phyloP scores from a whole-genome alignment of 768 basidiomycete species.

The Russula brevipes region DNA sequence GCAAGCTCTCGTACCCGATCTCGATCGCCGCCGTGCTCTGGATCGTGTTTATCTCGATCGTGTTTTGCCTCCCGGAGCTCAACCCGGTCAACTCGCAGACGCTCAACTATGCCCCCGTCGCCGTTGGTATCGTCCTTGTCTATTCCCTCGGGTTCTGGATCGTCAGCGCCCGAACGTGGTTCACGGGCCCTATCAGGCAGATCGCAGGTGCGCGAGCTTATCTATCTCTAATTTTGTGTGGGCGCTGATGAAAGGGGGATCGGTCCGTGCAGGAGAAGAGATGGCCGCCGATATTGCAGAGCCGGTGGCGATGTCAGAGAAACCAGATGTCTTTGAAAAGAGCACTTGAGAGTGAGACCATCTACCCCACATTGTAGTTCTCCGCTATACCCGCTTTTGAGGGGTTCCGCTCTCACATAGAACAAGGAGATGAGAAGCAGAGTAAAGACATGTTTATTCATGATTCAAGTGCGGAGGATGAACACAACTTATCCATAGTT shows the following conservation, averaged over 20 bases:
- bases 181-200: conserved; percentile 63
- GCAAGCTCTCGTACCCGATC: conserved; percentile 55
- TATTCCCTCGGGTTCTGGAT: conserved; percentile 70
- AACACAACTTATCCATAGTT: not conserved
- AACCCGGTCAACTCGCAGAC: conserved; percentile 69
- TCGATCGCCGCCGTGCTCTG: conserved; percentile 54
- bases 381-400: too few species aligned
- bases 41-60: conserved; percentile 69
- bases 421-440: not conserved
- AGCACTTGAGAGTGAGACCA: not conserved
- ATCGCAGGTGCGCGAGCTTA: conserved; percentile 33
- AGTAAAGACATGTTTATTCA: not conserved
- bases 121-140: conserved; percentile 63
- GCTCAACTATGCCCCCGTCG: conserved; percentile 70
- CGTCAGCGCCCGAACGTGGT: conserved; percentile 67
- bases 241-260: not conserved
- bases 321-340: not conserved
- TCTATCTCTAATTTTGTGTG: not conserved
- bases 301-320: conserved; percentile 27
- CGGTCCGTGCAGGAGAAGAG: conserved; percentile 38
- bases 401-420: not conserved
- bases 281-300: conserved; percentile 49
- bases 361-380: not conserved
- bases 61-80: conserved; percentile 64
- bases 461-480: not conserved